These are phyloP conservation scores for Aurinia saxatilis DNA, from an alignment of 345 rosid genomes.

Conservation along the genomic window DNA sequence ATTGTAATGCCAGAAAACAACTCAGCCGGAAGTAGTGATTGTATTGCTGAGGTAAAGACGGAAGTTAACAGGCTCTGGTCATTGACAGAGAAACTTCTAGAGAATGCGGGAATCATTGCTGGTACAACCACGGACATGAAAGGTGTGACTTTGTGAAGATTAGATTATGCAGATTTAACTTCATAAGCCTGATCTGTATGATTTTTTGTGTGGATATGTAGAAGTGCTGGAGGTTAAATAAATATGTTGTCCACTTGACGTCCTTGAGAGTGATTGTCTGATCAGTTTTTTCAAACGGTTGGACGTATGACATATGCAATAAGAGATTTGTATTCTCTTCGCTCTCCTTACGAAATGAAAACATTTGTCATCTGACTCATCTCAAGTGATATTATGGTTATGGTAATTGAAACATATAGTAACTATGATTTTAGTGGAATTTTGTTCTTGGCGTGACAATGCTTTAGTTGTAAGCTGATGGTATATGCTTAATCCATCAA, in stretches of 20 bases:
- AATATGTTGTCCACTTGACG: neutral
- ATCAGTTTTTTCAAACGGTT: slow-evolving; percentile 6
- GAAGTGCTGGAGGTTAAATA: neutral
- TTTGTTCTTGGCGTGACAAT: neutral
- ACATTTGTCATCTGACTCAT: neutral
- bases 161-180: slow-evolving; percentile 13
- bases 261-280: neutral
- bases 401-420: neutral
- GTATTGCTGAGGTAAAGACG: slow-evolving; percentile 40
- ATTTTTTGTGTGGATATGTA: slow-evolving; percentile 15
- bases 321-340: neutral
- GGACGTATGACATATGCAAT: neutral
- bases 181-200: slow-evolving; percentile 7
- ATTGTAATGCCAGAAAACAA: slow-evolving; percentile 4
- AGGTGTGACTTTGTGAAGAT: slow-evolving; percentile 17
- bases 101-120: slow-evolving; percentile 51
- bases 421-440: neutral
- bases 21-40: slow-evolving; percentile 28
- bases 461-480: neutral
- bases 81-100: slow-evolving; percentile 56
- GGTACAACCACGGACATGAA: slow-evolving; percentile 15
- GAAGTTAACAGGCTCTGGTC: slow-evolving; percentile 52
- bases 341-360: neutral
- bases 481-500: neutral
- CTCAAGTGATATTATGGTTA: neutral